Evolutionary conservation across 129 eudicot species (phyloP).

Genomic region (sunflower (Helianthus annuus)): HanXRQr2.0-SUNRISE NC_035435.2:96128452-96128951

Average conservation of each 20-base stretch:
- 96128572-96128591: conserved; percentile 55
- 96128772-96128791: conserved; percentile 67
- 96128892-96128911: conserved; percentile 63
- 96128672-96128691: conserved; percentile 66
- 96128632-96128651: conserved; percentile 15
- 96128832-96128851: conserved; percentile 47
- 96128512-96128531: conserved; percentile 43
- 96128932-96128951: conserved; percentile 77
- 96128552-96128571: conserved; percentile 75
- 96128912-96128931: conserved; percentile 40
- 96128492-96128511: too few relatives aligned
- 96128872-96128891: conserved; percentile 71
- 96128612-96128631: conserved; percentile 51
- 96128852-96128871: conserved; percentile 53
- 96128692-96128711: conserved; percentile 20
- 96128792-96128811: conserved; percentile 61
- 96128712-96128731: conserved; percentile 17
- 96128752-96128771: conserved; percentile 62
- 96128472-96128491: too few relatives aligned
- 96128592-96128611: conserved; percentile 57
- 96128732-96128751: conserved; percentile 21
- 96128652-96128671: conserved; percentile 57
- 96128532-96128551: conserved; percentile 85
- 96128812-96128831: conserved; percentile 72
- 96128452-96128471: too few relatives aligned